phyloP scores from a whole-genome alignment of 2,329 filamentous ascomycete genomes.

The Trichoderma polysporum region DNA sequence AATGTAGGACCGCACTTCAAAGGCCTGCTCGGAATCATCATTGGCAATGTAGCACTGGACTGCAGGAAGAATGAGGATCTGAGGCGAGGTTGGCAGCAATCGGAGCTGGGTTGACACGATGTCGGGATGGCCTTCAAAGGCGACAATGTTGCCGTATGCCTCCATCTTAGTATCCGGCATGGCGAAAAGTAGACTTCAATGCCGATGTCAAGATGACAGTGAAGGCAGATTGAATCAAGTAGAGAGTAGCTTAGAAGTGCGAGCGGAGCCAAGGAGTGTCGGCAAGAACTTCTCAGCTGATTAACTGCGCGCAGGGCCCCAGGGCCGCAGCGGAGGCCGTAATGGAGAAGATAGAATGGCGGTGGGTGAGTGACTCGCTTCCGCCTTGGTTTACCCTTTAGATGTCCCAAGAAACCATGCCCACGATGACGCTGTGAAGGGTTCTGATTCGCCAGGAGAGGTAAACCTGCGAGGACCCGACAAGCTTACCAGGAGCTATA shows the following conservation, averaged over 20 bases:
- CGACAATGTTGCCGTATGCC: constrained; percentile 52
- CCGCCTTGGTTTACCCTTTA: background rate
- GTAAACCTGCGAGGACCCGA: background rate
- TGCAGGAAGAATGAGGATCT: constrained; percentile 57
- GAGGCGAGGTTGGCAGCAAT: constrained; percentile 57
- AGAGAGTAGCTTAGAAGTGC: background rate
- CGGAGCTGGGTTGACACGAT: constrained; percentile 58
- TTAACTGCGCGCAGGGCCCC: background rate
- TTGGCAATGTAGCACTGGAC: constrained; percentile 48
- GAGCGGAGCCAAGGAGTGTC: background rate
- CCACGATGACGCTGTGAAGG: background rate
- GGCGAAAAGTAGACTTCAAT: background rate
- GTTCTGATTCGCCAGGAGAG: background rate
- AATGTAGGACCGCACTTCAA: constrained; percentile 42
- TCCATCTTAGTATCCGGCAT: constrained; percentile 30
- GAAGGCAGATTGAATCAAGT: background rate
- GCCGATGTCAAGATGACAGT: background rate
- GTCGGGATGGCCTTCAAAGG: constrained; percentile 58
- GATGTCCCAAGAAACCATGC: constrained; percentile 5
- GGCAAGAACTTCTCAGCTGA: background rate
- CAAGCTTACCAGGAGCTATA: background rate
- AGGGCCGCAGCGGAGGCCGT: background rate
- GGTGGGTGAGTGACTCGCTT: constrained; percentile 11
- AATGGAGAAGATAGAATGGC: constrained; percentile 8
- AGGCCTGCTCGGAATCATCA: constrained; percentile 29